phyloP scores from a whole-genome alignment of 2,329 filamentous ascomycete genomes.

The Aspergillus sp. region DNA sequence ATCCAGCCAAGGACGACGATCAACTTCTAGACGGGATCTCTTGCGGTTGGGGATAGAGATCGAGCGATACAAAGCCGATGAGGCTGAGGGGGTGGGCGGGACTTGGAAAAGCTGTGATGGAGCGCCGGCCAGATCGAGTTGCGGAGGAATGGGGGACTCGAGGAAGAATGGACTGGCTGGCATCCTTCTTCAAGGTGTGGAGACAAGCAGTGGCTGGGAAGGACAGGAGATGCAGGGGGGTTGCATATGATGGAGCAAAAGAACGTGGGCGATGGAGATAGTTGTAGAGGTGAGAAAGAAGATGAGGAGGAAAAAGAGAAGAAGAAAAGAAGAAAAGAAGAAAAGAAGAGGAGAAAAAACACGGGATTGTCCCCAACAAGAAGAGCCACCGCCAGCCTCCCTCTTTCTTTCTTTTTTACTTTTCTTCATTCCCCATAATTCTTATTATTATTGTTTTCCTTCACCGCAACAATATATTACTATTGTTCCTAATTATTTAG shows the following conservation, averaged over 20 bases:
- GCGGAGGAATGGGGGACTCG: slow-evolving; percentile 39
- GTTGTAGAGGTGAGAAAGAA: background rate
- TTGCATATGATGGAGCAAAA: background rate
- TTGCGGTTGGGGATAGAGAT: slow-evolving; percentile 37
- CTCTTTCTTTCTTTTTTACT: background rate
- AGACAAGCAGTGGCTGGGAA: background rate
- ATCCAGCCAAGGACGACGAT: slow-evolving; percentile 25
- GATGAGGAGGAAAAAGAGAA: background rate
- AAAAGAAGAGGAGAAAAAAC: slow-evolving; percentile 8
- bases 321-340: slow-evolving; percentile 2
- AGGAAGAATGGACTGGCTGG: slow-evolving; percentile 35
- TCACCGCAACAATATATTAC: background rate
- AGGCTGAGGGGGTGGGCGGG: slow-evolving; percentile 38
- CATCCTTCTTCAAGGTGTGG: slow-evolving; percentile 22
- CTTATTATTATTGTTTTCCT: background rate
- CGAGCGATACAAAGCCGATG: slow-evolving; percentile 40
- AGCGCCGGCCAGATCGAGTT: slow-evolving; percentile 41
- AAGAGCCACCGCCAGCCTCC: background rate
- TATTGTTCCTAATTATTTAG: slow-evolving; percentile 2
- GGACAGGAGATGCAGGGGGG: background rate
- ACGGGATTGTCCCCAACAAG: slow-evolving; percentile 2
- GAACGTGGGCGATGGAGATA: background rate
- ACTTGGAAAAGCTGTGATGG: slow-evolving; percentile 41
- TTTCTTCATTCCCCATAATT: background rate
- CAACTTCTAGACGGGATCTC: slow-evolving; percentile 32